Evolutionary conservation across 2,329 filamentous ascomycete genomes (phyloP).

Genomic region (Cordyceps fumosorosea): DNA sequence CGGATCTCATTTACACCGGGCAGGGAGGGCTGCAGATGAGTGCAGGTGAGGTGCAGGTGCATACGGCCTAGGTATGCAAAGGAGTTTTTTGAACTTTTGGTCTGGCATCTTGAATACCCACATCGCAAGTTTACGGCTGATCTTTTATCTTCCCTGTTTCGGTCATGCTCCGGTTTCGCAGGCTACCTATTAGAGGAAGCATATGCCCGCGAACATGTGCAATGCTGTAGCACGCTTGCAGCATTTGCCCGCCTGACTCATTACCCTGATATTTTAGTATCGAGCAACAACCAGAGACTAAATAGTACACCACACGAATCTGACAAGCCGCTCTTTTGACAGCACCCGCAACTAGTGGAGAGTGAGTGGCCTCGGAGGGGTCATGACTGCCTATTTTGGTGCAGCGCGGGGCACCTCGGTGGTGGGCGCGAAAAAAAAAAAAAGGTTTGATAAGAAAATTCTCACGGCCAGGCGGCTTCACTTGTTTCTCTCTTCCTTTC

Average conservation of each 20-base stretch:
- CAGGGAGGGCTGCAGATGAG: background rate
- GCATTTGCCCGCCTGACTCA: too few species aligned
- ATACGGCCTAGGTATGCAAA: background rate
- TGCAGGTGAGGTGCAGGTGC: background rate
- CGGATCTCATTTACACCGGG: slow-evolving; percentile 2
- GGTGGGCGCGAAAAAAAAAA: slow-evolving; percentile 3
- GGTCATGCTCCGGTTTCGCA: background rate
- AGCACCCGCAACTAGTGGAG: background rate
- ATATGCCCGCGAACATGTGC: background rate
- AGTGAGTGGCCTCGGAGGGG: background rate
- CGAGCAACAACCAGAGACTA: too few species aligned
- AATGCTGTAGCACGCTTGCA: background rate
- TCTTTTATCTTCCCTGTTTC: background rate
- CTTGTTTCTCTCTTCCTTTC: background rate
- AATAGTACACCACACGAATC: background rate
- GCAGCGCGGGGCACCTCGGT: slow-evolving; percentile 6
- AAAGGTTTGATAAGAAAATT: slow-evolving; percentile 10
- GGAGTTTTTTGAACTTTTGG: background rate
- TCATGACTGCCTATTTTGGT: slow-evolving; percentile 5
- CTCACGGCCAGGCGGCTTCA: slow-evolving; percentile 2
- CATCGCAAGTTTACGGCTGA: background rate
- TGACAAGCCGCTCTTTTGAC: background rate
- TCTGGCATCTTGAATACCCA: background rate
- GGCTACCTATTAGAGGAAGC: background rate
- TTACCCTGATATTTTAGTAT: too few species aligned